phyloP scores from a whole-genome alignment of 1,284 basidiomycete species.

The Tilletiaria anomala region DNA sequence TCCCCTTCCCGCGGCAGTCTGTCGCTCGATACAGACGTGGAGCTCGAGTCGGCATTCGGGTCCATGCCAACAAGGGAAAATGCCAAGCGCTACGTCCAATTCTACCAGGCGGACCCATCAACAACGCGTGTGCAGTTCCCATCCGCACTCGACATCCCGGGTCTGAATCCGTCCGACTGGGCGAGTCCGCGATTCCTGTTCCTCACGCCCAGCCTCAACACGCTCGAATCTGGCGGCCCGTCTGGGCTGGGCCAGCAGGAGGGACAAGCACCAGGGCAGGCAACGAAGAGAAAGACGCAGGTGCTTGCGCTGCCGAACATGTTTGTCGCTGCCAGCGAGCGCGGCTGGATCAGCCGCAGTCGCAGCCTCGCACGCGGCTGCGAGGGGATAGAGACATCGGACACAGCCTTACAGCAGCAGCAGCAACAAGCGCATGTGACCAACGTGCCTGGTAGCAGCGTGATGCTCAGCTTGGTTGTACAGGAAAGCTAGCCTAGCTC shows the following conservation, averaged over 20 bases:
- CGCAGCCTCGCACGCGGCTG: not conserved
- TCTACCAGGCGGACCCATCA: slow-evolving; percentile 10
- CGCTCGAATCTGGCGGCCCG: slow-evolving; percentile 6
- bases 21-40: slow-evolving; percentile 52
- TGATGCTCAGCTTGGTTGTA: not conserved
- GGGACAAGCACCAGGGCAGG: not conserved
- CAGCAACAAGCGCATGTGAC: not conserved
- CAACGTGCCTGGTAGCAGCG: not conserved
- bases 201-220: too few relatives aligned
- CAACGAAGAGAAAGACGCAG: slow-evolving; percentile 6
- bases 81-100: slow-evolving; percentile 13
- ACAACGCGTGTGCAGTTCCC: too few relatives aligned
- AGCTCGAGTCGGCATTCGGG: slow-evolving; percentile 49
- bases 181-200: slow-evolving; percentile 17
- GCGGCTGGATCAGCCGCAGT: slow-evolving; percentile 13
- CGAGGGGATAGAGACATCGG: not conserved
- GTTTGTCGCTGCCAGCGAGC: slow-evolving; percentile 18
- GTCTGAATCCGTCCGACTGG: slow-evolving; percentile 16
- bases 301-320: slow-evolving; percentile 22
- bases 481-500: too few relatives aligned
- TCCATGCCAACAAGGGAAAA: slow-evolving; percentile 43
- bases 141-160: slow-evolving; percentile 21
- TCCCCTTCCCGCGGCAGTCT: slow-evolving; percentile 64
- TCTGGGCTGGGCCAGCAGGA: not conserved
- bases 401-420: not conserved